These are phyloP conservation scores for Penicillium alfredii DNA, from an alignment of 495 filamentous ascomycete species.

Conservation along the genomic window DNA sequence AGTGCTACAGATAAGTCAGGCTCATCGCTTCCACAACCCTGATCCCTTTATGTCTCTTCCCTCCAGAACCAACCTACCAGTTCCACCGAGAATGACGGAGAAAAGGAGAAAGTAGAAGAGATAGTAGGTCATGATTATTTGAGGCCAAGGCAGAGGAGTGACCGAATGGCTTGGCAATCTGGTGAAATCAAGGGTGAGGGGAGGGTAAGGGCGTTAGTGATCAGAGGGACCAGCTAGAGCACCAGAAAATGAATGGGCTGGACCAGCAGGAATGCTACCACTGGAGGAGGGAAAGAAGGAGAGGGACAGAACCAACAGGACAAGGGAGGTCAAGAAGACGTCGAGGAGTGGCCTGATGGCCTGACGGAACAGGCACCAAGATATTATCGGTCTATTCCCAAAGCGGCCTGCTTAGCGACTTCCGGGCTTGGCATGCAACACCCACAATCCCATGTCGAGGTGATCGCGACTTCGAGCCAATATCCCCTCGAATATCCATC, in stretches of 20 bases:
- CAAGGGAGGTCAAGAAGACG: no score
- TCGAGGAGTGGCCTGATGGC: no score
- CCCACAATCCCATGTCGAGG: conserved; percentile 31
- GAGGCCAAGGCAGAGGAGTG: neutral
- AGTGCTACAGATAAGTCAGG: conserved; percentile 44
- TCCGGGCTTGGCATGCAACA: conserved; percentile 24
- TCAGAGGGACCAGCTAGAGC: no score
- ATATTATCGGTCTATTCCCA: conserved; percentile 25
- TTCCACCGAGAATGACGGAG: conserved; percentile 53
- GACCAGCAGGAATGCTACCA: no score
- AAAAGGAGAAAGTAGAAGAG: conserved; percentile 71
- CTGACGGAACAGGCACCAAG: neutral
- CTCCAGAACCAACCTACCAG: conserved; percentile 46
- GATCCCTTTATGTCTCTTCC: no score
- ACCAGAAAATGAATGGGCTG: no score
- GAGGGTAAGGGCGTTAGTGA: neutral
- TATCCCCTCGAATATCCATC: conserved; percentile 18
- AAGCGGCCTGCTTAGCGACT: conserved; percentile 41
- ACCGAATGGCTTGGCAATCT: neutral
- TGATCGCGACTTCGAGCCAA: conserved; percentile 22
- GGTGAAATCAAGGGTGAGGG: neutral
- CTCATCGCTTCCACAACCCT: no score
- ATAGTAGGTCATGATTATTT: conserved; percentile 55
- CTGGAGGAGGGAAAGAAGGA: neutral
- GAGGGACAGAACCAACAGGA: neutral